These are phyloP conservation scores for Cyclotella cryptica DNA, from an alignment of 108 stramenopile genomes.

Conservation along the genomic window DNA sequence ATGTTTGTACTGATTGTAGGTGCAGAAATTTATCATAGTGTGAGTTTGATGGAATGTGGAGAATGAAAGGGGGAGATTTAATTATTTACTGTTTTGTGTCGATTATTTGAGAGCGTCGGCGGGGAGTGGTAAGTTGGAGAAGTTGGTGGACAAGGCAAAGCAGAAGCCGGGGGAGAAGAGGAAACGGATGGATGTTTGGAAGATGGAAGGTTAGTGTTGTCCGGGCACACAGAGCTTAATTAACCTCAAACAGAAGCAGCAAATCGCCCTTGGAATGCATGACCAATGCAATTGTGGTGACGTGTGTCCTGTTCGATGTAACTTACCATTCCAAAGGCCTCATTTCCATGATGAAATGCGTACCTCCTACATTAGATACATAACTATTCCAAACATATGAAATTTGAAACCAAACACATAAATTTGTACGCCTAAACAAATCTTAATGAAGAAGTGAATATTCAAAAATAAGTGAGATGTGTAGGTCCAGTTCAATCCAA, in stretches of 20 bases:
- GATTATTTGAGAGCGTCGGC: slow-evolving; percentile 77
- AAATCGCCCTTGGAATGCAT: neutral
- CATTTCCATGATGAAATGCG: too few relatives aligned
- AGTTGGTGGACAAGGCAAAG: slow-evolving; percentile 59
- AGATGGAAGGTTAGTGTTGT: neutral
- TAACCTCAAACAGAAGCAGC: too few relatives aligned
- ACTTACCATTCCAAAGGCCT: too few relatives aligned
- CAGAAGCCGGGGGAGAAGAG: slow-evolving; percentile 40
- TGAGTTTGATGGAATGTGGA: slow-evolving; percentile 76
- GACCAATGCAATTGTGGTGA: neutral
- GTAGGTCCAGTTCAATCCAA: too few relatives aligned
- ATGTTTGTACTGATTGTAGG: slow-evolving; percentile 75
- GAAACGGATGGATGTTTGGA: slow-evolving; percentile 42
- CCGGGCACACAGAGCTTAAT: too few relatives aligned
- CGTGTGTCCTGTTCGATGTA: too few relatives aligned
- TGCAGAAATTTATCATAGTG: slow-evolving; percentile 84
- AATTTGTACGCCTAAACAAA: too few relatives aligned
- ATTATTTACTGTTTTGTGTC: slow-evolving; percentile 84
- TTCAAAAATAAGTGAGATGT: too few relatives aligned
- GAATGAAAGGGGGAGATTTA: slow-evolving; percentile 77
- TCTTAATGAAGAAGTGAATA: too few relatives aligned
- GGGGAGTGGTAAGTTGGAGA: slow-evolving; percentile 56
- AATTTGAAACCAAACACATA: too few relatives aligned
- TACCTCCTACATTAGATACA: too few relatives aligned
- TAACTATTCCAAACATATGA: too few relatives aligned